phyloP scores from a whole-genome alignment of 176 grass and related monocot genomes.

The Bothriochloa decipiens region DNA sequence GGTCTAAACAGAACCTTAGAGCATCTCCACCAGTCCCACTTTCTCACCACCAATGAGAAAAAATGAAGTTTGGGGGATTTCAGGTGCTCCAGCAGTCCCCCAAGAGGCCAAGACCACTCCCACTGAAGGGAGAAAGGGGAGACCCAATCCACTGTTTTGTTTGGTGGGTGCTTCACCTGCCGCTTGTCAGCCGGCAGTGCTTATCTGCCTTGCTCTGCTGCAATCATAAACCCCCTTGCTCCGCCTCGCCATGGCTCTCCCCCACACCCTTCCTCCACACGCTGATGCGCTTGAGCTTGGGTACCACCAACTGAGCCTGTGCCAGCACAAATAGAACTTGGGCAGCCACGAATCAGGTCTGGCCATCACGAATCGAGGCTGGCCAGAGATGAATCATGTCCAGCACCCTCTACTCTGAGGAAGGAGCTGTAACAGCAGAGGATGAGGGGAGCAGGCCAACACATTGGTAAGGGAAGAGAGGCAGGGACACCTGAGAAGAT shows the following conservation, averaged over 20 bases:
- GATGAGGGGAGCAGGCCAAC: not conserved
- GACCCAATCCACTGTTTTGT: not conserved
- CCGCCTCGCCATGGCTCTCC: not conserved
- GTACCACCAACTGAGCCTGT: not conserved
- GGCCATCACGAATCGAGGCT: not conserved
- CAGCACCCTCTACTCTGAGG: not conserved
- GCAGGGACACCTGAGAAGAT: not conserved
- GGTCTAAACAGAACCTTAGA: not conserved
- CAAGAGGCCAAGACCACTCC: too few species aligned
- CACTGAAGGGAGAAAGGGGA: not conserved
- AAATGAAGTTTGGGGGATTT: too few species aligned
- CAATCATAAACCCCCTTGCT: too few species aligned
- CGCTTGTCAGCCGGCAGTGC: not conserved
- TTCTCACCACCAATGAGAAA: not conserved
- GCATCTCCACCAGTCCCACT: not conserved
- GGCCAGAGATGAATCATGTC: not conserved
- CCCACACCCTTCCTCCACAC: not conserved
- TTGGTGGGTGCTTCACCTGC: not conserved
- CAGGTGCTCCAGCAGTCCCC: too few species aligned
- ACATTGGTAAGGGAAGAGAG: not conserved
- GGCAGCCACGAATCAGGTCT: not conserved
- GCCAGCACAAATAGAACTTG: not conserved
- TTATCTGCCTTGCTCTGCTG: not conserved
- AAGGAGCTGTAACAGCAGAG: not conserved
- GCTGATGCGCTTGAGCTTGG: not conserved